Percentiles rank a stretch among this genome's conserved stretches.
Conservation (phyloP, 768 basidiomycete species). For the Basidioascus undulatus region DNA sequence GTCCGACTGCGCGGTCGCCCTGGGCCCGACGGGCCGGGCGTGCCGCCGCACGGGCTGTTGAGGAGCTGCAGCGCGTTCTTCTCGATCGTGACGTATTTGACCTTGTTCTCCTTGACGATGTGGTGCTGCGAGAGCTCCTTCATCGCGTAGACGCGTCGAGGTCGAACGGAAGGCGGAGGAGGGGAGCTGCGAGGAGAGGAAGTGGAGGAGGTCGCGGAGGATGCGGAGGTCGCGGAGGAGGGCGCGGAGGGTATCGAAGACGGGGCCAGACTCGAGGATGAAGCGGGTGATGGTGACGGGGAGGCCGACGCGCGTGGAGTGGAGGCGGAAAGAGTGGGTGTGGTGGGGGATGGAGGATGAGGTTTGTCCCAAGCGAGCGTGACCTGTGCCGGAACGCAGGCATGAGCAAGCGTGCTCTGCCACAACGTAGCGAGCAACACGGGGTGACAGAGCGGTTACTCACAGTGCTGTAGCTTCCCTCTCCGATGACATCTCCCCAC, state of each 20-base stretch:
- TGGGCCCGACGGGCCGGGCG: not conserved
- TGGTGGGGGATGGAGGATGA: too few species aligned
- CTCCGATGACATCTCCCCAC: conserved; percentile 48
- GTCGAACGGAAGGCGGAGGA: conserved; percentile 30
- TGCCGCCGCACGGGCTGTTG: too few species aligned
- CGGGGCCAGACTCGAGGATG: not conserved
- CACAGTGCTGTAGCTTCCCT: conserved; percentile 63
- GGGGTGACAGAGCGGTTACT: conserved; percentile 12
- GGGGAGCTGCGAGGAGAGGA: conserved; percentile 36
- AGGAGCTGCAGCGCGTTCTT: conserved; percentile 36
- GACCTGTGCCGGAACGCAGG: not conserved
- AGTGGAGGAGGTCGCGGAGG: too few species aligned
- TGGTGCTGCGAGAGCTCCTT: conserved; percentile 69
- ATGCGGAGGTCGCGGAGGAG: too few species aligned
- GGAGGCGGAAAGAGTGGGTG: too few species aligned
- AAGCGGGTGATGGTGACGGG: too few species aligned
- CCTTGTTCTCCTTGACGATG: conserved; percentile 44
- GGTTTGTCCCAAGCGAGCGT: too few species aligned
- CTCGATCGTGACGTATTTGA: conserved; percentile 52
- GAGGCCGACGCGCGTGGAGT: conserved; percentile 6
- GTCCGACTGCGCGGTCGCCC: not conserved
- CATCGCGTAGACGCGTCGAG: conserved; percentile 41
- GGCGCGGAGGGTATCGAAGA: not conserved
- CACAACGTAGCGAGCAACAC: not conserved
- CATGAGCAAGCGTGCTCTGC: not conserved